Percentiles rank a stretch among this genome's conserved stretches.
Conservation (phyloP, 2,329 filamentous ascomycete species). For the Ophiostoma sp. region DNA sequence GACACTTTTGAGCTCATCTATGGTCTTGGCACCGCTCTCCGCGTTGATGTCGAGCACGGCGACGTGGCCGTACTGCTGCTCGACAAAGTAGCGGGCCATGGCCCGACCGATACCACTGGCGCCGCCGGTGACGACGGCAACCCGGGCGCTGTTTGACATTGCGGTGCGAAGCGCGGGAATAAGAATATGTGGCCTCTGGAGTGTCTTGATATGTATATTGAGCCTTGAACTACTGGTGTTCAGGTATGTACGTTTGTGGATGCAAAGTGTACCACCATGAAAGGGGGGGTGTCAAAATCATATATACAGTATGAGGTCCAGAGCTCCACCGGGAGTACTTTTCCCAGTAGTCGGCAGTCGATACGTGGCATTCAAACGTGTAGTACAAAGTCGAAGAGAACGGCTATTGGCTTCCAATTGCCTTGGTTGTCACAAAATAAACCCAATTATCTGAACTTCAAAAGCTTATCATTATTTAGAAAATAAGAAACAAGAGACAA, state of each 20-base stretch:
- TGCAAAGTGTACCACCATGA: neutral
- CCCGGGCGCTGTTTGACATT: constrained; percentile 20
- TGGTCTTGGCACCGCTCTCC: constrained; percentile 29
- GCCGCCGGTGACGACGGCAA: constrained; percentile 36
- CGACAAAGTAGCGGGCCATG: constrained; percentile 36
- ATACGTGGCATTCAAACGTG: neutral
- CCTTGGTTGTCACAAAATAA: neutral
- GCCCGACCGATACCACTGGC: constrained; percentile 36
- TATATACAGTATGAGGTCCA: neutral
- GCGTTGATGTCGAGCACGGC: constrained; percentile 36
- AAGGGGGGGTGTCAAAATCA: neutral
- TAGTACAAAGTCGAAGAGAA: neutral
- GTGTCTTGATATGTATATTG: neutral
- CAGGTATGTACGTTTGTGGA: neutral
- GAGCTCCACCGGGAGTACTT: neutral
- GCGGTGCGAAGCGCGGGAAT: neutral
- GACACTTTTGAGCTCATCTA: constrained; percentile 19
- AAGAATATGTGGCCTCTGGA: neutral
- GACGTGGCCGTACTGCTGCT: constrained; percentile 32
- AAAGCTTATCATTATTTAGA: neutral
- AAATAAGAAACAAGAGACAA: neutral
- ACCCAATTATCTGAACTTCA: neutral
- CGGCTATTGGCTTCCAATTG: neutral
- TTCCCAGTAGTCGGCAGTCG: neutral
- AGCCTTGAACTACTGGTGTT: neutral